These are phyloP conservation scores for Yamadazyma sp. DNA, from an alignment of 1,139 yeast genomes.

Conservation along the genomic window DNA sequence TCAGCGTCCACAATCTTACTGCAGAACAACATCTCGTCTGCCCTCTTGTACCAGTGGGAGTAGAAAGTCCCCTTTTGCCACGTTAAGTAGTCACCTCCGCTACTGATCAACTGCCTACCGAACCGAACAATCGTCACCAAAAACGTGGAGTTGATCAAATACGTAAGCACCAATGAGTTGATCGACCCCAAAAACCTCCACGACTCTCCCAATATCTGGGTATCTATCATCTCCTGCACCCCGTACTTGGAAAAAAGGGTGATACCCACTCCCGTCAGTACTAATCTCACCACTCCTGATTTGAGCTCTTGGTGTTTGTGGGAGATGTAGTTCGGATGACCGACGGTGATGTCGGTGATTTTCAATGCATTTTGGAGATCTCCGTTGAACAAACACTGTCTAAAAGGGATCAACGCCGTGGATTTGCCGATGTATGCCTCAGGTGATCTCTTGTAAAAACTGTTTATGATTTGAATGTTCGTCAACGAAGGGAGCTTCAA, in stretches of 20 bases:
- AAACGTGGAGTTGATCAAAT: slow-evolving; percentile 60
- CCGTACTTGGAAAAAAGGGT: slow-evolving; percentile 42
- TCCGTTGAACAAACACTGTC: slow-evolving; percentile 58
- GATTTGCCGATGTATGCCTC: slow-evolving; percentile 29
- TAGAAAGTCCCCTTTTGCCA: slow-evolving; percentile 71
- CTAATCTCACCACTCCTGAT: slow-evolving; percentile 29
- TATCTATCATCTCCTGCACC: slow-evolving; percentile 34
- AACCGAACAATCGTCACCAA: slow-evolving; percentile 60
- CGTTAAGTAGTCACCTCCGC: slow-evolving; percentile 57
- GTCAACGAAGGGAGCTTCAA: slow-evolving; percentile 34
- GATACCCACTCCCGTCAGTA: slow-evolving; percentile 33
- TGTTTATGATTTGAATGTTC: slow-evolving; percentile 30
- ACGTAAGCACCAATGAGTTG: slow-evolving; percentile 63
- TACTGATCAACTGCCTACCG: slow-evolving; percentile 44
- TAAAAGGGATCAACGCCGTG: slow-evolving; percentile 60
- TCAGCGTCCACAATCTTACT: slow-evolving; percentile 68
- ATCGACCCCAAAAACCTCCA: slow-evolving; percentile 52
- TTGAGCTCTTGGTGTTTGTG: slow-evolving; percentile 29
- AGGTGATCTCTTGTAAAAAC: slow-evolving; percentile 39
- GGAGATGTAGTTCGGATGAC: slow-evolving; percentile 49
- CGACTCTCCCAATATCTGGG: slow-evolving; percentile 30
- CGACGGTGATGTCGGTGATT: slow-evolving; percentile 63
- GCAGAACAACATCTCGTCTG: slow-evolving; percentile 69
- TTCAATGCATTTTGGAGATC: slow-evolving; percentile 58
- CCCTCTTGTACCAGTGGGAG: slow-evolving; percentile 62